A percentile compares a stretch with the other conserved stretches of the same genome.
These are phyloP conservation scores for Cutaneotrichosporon cyanovorans DNA, from an alignment of 1,284 basidiomycete genomes.

Conservation along the genomic window DNA sequence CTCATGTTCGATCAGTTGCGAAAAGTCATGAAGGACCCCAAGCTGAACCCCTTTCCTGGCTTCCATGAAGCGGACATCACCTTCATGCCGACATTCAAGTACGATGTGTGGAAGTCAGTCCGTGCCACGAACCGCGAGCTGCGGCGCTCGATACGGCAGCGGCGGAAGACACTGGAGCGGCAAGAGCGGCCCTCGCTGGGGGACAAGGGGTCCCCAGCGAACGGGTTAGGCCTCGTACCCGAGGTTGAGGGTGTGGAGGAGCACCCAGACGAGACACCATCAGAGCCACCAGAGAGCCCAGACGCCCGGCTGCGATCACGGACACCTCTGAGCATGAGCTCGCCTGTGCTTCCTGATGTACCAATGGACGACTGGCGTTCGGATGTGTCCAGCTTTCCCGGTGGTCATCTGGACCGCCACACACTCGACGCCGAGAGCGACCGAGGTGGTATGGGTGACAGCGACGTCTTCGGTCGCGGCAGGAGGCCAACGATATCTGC, in stretches of 20 bases:
- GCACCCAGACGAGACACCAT: conserved; percentile 2
- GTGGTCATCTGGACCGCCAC: background rate
- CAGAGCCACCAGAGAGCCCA: conserved; percentile 1
- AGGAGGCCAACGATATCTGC: too few species aligned
- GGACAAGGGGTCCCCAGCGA: background rate
- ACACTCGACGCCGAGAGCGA: too few species aligned
- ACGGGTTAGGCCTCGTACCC: conserved; percentile 9
- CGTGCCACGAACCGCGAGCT: conserved; percentile 40
- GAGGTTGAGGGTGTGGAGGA: conserved; percentile 8
- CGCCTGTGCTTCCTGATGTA: background rate
- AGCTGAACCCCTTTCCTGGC: conserved; percentile 41
- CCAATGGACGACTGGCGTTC: conserved; percentile 10
- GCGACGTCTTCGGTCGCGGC: too few species aligned
- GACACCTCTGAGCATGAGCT: background rate
- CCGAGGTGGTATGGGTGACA: too few species aligned
- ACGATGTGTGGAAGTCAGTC: conserved; percentile 47
- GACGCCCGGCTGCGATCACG: background rate
- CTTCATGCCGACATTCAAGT: conserved; percentile 52
- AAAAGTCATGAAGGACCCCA: conserved; percentile 44
- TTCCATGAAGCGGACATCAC: conserved; percentile 49
- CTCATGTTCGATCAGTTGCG: conserved; percentile 52
- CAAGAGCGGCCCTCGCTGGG: conserved; percentile 8
- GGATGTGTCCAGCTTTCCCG: conserved; percentile 6
- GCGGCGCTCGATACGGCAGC: conserved; percentile 22
- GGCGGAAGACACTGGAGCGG: conserved; percentile 19